phyloP scores from a whole-genome alignment of 768 basidiomycete genomes.

The Tulasnella sp. region DNA sequence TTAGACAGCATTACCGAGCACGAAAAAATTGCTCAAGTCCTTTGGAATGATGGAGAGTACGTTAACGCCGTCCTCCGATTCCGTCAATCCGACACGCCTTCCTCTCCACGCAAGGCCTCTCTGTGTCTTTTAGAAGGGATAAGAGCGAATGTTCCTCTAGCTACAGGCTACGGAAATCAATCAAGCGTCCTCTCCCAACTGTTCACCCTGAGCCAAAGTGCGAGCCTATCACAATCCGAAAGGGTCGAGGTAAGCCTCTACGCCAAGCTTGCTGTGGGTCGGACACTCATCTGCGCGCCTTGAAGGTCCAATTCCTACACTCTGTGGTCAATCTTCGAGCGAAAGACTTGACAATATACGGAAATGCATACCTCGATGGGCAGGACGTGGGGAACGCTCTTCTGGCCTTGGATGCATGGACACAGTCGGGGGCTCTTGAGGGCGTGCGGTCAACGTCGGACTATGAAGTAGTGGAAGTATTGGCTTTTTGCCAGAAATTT shows the following conservation, averaged over 20 bases:
- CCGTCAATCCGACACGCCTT: neutral
- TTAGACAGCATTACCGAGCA: slow-evolving; percentile 44
- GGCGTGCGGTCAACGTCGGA: neutral
- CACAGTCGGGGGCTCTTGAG: neutral
- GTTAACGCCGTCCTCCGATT: neutral
- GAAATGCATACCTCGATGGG: neutral
- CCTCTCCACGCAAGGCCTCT: neutral
- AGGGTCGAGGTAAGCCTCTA: neutral
- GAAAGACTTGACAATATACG: neutral
- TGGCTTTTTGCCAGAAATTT: neutral
- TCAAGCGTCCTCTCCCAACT: too few species aligned
- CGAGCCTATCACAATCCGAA: neutral
- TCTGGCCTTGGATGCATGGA: neutral
- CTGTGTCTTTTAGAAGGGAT: neutral
- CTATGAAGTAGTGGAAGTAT: neutral
- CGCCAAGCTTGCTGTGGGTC: neutral
- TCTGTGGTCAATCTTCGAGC: neutral
- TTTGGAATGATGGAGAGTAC: slow-evolving; percentile 43
- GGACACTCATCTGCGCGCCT: neutral
- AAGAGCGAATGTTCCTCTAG: neutral
- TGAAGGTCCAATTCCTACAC: neutral
- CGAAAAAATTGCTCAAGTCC: slow-evolving; percentile 52
- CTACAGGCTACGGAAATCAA: neutral
- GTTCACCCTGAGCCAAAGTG: neutral
- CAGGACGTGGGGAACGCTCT: neutral